These are phyloP conservation scores for Pleurotus sapidus DNA, from an alignment of 768 basidiomycete genomes.

Conservation along the genomic window DNA sequence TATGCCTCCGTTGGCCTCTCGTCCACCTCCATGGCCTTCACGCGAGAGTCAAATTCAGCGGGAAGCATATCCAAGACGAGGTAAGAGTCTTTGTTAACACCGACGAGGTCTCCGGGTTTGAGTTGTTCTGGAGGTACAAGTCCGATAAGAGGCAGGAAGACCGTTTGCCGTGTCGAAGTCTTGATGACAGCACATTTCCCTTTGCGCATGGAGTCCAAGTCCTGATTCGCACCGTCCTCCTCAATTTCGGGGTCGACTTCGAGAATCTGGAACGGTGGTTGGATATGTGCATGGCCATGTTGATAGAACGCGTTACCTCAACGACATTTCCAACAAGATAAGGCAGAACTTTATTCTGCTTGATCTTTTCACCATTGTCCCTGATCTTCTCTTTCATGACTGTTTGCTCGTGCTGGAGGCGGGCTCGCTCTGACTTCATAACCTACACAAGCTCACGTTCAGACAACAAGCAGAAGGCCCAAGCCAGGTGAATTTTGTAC, in stretches of 20 bases:
- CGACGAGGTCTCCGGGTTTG: slow-evolving; percentile 90
- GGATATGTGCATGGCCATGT: not conserved
- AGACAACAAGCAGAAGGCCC: no score
- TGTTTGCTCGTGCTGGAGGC: slow-evolving; percentile 90
- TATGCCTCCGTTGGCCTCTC: slow-evolving; percentile 97
- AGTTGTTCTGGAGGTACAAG: slow-evolving; percentile 92
- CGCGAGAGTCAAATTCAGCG: slow-evolving; percentile 95
- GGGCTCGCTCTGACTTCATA: slow-evolving; percentile 92
- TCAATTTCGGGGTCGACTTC: slow-evolving; percentile 92
- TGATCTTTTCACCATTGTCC: slow-evolving; percentile 97
- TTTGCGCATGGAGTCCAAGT: slow-evolving; percentile 93
- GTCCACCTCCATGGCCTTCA: slow-evolving; percentile 99
- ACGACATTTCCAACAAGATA: slow-evolving; percentile 98
- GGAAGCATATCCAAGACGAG: slow-evolving; percentile 94
- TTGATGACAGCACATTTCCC: slow-evolving; percentile 99
- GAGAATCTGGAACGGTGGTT: slow-evolving; percentile 61
- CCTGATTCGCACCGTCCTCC: slow-evolving; percentile 94
- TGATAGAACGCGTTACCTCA: slow-evolving; percentile 56
- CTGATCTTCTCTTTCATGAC: slow-evolving; percentile 99
- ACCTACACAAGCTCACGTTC: slow-evolving; percentile 50
- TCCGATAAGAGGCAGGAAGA: slow-evolving; percentile 97
- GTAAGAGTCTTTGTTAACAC: slow-evolving; percentile 99
- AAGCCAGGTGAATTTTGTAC: slow-evolving; percentile 33
- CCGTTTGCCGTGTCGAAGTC: slow-evolving; percentile 97
- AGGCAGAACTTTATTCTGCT: slow-evolving; percentile 98